Base-by-base conservation (phyloP, 768 basidiomycete species). In the Rhodotorula diobovata region DNA sequence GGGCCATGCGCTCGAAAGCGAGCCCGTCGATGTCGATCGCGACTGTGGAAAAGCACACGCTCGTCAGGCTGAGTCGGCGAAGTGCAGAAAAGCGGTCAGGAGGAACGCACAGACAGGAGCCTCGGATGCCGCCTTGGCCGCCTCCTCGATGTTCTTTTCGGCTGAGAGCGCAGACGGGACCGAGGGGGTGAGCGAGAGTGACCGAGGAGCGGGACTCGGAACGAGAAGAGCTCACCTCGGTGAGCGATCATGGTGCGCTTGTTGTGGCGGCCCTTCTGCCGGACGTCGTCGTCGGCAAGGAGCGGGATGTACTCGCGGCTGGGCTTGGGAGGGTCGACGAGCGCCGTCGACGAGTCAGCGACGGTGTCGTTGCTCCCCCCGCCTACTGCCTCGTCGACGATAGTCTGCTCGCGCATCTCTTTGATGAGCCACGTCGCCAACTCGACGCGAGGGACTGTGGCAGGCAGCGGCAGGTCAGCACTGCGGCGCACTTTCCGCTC, bases 11-110 rank as follows among this genome's bases (percentile, higher is more conserved):
- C 39, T 64, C 64, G 59, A 75, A 75, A 1, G 68, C 68, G 28
- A 55, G 53, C 4, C 68, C 74, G 30, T 75, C 74, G 43, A 75
- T 55, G n/a, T 75, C 74, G 53, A 75, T 48, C 7, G 74, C 66
- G 54, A 75, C 68, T 70, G 62, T 20, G 21, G 9, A n/a, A 43
- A 12, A 18, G n/a, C 21, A 23, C 21, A 34, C 0, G 25, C 4
- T 0, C 1, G 34, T 55, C 14, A 14, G 28, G 21, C 1, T n/a
- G 21, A 61, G 53, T 30, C 20, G 25, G 25, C 2, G 25, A 25
- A 23, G 25, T 28, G 16, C 45, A 25, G 59, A 21, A 15, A 4
- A 11, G 14, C 3, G 63, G 23, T 8, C 35, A 15, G 43, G n/a
- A 21, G 37, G 50, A 25, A 28, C 61, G 65, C 35, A 74, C 68